These are phyloP conservation scores for Conticribra weissflogii DNA, from an alignment of 108 stramenopile genomes.

Conservation along the genomic window DNA sequence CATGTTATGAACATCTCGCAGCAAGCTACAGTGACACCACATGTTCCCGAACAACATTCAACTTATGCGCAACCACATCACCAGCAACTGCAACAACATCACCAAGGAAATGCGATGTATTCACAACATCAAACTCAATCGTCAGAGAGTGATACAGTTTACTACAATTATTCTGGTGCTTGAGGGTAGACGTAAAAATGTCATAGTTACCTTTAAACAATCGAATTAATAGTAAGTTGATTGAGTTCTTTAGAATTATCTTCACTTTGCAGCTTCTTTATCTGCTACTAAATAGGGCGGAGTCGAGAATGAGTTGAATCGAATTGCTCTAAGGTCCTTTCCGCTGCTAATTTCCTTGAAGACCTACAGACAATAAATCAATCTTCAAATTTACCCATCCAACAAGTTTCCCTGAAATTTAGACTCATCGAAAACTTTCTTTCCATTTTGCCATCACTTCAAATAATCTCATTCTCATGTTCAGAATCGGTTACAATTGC, in stretches of 20 bases:
- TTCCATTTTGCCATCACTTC: background rate
- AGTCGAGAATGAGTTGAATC: too few species aligned
- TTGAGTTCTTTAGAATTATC: too few species aligned
- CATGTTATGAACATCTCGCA: slow-evolving; percentile 12
- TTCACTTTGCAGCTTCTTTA: too few species aligned
- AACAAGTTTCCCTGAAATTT: too few species aligned
- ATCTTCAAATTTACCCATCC: too few species aligned
- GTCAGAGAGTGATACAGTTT: slow-evolving; percentile 48
- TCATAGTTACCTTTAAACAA: background rate
- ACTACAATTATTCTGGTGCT: slow-evolving; percentile 64
- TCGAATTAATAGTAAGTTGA: too few species aligned
- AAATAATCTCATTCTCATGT: background rate
- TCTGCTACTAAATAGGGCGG: too few species aligned
- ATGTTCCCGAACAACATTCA: background rate
- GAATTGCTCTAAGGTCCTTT: too few species aligned
- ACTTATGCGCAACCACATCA: slow-evolving; percentile 2
- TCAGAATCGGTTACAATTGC: slow-evolving; percentile 27
- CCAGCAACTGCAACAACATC: slow-evolving; percentile 16
- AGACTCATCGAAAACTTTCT: too few species aligned
- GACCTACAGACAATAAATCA: too few species aligned
- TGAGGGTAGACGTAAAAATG: slow-evolving; percentile 1
- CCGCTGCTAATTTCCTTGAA: too few species aligned
- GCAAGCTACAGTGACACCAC: background rate
- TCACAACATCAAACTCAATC: slow-evolving; percentile 10
- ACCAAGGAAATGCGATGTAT: background rate